phyloP scores from a whole-genome alignment of 306 rosid genomes.

The Leucaena leucocephala region DNA sequence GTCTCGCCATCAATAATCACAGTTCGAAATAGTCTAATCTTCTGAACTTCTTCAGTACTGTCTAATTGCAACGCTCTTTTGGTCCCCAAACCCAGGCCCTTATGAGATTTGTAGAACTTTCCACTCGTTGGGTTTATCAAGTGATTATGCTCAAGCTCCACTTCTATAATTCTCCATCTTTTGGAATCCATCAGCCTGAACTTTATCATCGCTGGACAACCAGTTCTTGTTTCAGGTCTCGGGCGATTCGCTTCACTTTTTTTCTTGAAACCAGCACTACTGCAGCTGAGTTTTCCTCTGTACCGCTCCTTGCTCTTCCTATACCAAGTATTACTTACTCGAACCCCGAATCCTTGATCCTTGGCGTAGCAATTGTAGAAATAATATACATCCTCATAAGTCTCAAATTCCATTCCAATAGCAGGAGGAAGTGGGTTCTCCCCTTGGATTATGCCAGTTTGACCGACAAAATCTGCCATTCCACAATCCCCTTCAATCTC shows the following conservation, averaged over 20 bases:
- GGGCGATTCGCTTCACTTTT: slow-evolving; percentile 76
- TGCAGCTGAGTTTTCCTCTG: slow-evolving; percentile 83
- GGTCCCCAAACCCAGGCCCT: slow-evolving; percentile 51
- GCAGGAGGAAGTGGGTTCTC: slow-evolving; percentile 70
- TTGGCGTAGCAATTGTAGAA: slow-evolving; percentile 80
- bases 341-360: slow-evolving; percentile 78
- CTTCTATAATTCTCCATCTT: slow-evolving; percentile 84
- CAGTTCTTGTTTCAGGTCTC: slow-evolving; percentile 81
- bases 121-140: slow-evolving; percentile 66
- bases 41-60: slow-evolving; percentile 54
- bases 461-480: slow-evolving; percentile 55
- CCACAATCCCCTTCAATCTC: slow-evolving; percentile 63
- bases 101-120: slow-evolving; percentile 72
- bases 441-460: slow-evolving; percentile 53
- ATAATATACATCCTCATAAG: slow-evolving; percentile 71
- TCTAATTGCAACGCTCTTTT: slow-evolving; percentile 63
- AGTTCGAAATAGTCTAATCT: slow-evolving; percentile 60
- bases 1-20: slow-evolving; percentile 57
- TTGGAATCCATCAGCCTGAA: slow-evolving; percentile 72
- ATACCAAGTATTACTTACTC: slow-evolving; percentile 82
- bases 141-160: slow-evolving; percentile 84
- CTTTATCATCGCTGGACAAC: slow-evolving; percentile 85
- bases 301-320: slow-evolving; percentile 76
- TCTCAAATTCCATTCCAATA: slow-evolving; percentile 81
- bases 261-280: slow-evolving; percentile 84